Evolutionary conservation across 306 rosid species (phyloP).

Genomic region (Nissolia schottii): DNA sequence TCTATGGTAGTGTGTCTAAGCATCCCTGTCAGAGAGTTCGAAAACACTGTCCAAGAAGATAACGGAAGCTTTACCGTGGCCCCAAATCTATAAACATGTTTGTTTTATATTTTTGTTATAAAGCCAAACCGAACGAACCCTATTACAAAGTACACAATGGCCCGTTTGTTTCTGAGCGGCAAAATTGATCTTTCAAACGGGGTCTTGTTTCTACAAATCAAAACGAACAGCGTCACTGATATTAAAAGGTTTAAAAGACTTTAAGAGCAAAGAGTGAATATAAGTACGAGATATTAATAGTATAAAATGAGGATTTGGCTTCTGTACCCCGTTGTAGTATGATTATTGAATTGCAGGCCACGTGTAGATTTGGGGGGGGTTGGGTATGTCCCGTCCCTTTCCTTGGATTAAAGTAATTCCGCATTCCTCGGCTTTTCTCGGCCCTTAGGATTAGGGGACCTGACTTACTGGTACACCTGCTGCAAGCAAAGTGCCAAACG

Average conservation of each 20-base stretch:
- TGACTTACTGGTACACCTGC: slow-evolving; percentile 17
- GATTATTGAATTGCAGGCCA: slow-evolving; percentile 11
- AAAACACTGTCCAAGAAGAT: slow-evolving; percentile 34
- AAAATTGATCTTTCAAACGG: background rate
- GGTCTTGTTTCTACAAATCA: background rate
- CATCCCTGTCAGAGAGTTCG: slow-evolving; percentile 19
- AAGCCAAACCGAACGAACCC: background rate
- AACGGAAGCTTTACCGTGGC: slow-evolving; percentile 5
- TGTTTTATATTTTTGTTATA: background rate
- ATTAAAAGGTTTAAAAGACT: background rate
- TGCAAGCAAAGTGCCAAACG: slow-evolving; percentile 3
- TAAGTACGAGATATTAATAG: slow-evolving; percentile 20
- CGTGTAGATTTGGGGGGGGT: slow-evolving; percentile 32
- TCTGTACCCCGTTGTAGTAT: background rate
- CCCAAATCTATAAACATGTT: background rate
- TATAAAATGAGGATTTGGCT: background rate
- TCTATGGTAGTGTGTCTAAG: slow-evolving; percentile 5
- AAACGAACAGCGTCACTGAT: background rate
- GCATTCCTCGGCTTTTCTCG: slow-evolving; percentile 59
- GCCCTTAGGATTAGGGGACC: slow-evolving; percentile 19
- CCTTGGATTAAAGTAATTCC: slow-evolving; percentile 32
- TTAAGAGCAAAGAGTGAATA: background rate
- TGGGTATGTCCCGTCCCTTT: slow-evolving; percentile 27
- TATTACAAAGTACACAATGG: background rate
- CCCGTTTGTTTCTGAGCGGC: background rate